Percentiles rank a stretch among this genome's conserved stretches.
Evolutionary conservation across 2,329 filamentous ascomycete genomes (phyloP).

Genomic region (Emergomyces pasteurianus): DNA sequence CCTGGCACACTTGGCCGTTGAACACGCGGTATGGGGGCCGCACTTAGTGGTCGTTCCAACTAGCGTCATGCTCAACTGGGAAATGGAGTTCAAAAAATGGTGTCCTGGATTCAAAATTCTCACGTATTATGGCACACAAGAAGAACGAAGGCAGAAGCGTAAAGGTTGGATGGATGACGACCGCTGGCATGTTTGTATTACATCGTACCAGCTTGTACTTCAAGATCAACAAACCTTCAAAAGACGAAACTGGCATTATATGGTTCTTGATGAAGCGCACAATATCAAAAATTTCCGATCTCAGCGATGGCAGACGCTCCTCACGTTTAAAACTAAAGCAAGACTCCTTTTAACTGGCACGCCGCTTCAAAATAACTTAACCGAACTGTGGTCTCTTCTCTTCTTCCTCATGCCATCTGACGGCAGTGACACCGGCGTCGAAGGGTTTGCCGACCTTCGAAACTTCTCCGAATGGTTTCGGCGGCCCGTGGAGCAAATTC

Average conservation of each 20-base stretch:
- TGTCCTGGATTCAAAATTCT: conserved; percentile 96
- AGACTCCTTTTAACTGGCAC: conserved; percentile 85
- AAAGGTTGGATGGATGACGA: conserved; percentile 89
- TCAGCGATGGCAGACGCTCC: conserved; percentile 87
- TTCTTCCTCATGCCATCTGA: conserved; percentile 94
- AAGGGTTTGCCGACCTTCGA: conserved; percentile 85
- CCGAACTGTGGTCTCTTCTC: conserved; percentile 89
- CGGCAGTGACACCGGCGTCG: conserved; percentile 58
- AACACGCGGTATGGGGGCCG: conserved; percentile 87
- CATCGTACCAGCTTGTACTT: conserved; percentile 90
- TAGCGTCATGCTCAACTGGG: conserved; percentile 98
- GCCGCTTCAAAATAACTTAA: conserved; percentile 90
- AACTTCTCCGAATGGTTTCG: conserved; percentile 96
- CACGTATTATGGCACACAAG: conserved; percentile 88
- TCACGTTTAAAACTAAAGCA: conserved; percentile 84
- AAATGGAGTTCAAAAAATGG: conserved; percentile 99
- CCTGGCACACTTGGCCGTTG: conserved; percentile 79
- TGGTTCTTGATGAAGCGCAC: conserved; percentile 95
- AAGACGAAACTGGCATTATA: conserved; percentile 87
- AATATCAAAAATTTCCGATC: conserved; percentile 99
- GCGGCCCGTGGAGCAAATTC: conserved; percentile 86
- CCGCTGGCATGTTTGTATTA: conserved; percentile 94
- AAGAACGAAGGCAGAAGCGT: conserved; percentile 83
- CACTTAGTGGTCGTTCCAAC: conserved; percentile 94
- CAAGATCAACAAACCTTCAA: conserved; percentile 93